Evolutionary conservation across 768 basidiomycete genomes (phyloP), one percentile per base, ranked within the genome.

Genomic region (Termitomyces heimii): DNA sequence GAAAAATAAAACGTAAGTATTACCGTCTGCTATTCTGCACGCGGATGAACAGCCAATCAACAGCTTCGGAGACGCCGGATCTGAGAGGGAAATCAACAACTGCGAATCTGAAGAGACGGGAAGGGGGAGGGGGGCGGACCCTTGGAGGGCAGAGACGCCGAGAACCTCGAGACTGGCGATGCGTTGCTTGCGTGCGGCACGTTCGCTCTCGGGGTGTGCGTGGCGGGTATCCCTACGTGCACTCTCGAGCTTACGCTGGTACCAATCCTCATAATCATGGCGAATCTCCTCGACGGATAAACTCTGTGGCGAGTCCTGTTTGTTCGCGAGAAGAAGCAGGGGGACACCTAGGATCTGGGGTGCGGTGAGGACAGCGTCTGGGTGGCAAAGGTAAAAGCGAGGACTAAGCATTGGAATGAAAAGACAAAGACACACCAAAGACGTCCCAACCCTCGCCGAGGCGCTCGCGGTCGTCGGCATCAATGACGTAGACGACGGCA

Each of bases 361-460:
- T 1, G 90, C 85, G 16, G 89, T 91, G 16, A 97, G 82, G 6
- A 98, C 94, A 8, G 83, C 79, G 65, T 97, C 94, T 85, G 71
- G 49, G 5, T n/a, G n/a, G n/a, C n/a, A n/a, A n/a, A n/a, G n/a
- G n/a, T n/a, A n/a, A n/a, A n/a, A n/a, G n/a, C n/a, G n/a, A n/a
- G n/a, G n/a, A n/a, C n/a, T n/a, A n/a, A n/a, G n/a, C n/a, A n/a
- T n/a, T n/a, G n/a, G n/a, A n/a, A n/a, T n/a, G n/a, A n/a, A n/a
- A n/a, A n/a, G n/a, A n/a, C n/a, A n/a, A n/a, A n/a, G 2, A 71
- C 90, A 56, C 71, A 97, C 96, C 94, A 64, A 99, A 98, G 8
- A 94, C 95, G 61, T 93, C 90, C 96, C 96, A 98, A 16, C 93
- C 92, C 77, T 98, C 97, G 48, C 86, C 82, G 28, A 98, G 76